A percentile compares a stretch with the other conserved stretches of the same genome.
Conservation (phyloP, 192 early-diverging fungal genomes). For the Geosiphon pyriformis region DNA sequence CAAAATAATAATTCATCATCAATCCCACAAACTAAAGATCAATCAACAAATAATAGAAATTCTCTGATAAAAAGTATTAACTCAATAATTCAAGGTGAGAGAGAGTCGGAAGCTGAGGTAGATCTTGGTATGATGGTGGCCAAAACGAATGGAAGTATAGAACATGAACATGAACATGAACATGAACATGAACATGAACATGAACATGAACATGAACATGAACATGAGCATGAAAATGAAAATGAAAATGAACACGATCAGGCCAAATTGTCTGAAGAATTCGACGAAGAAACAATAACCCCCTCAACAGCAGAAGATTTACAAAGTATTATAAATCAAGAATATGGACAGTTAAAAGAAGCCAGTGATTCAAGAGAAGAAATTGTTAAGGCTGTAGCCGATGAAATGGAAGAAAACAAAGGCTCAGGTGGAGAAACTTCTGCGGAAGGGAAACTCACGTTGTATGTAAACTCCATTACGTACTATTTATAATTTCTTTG, state of each 20-base stretch:
- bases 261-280: background rate
- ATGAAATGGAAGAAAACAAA: slow-evolving; percentile 5
- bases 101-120: background rate
- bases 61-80: too few relatives aligned
- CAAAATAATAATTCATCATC: background rate
- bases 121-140: slow-evolving; percentile 2
- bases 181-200: background rate
- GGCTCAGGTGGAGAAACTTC: background rate
- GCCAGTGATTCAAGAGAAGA: background rate
- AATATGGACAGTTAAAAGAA: slow-evolving; percentile 10
- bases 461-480: background rate
- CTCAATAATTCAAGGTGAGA: background rate
- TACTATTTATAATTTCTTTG: background rate
- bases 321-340: background rate
- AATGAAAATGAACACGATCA: background rate
- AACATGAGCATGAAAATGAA: background rate
- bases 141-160: background rate
- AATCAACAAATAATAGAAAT: background rate
- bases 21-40: background rate
- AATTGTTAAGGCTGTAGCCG: slow-evolving; percentile 11
- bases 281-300: background rate
- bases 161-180: slow-evolving; percentile 1
- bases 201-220: background rate
- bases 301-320: background rate
- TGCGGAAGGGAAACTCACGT: background rate